Conservation (phyloP, 169 alveolate species). For the Toxoplasma gondii region DNA sequence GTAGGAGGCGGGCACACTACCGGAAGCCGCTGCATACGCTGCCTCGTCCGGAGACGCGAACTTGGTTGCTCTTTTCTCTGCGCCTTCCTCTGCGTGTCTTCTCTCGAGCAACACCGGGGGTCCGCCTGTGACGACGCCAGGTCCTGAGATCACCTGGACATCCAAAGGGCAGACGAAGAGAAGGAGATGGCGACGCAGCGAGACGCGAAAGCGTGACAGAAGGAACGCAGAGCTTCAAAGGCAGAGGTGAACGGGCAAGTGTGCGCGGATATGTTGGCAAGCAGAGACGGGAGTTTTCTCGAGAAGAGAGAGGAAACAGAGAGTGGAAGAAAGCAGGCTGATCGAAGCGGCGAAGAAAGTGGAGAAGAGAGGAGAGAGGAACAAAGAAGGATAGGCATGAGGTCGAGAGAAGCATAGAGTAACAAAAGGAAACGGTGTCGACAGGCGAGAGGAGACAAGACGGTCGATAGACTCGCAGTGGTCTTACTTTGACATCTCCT, state of each 20-base stretch:
- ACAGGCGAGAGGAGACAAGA: neutral
- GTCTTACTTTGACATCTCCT: neutral
- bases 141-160: conserved; percentile 24
- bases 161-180: neutral
- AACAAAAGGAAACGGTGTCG: too few species aligned
- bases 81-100: neutral
- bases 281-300: neutral
- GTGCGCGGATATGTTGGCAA: neutral
- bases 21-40: conserved; percentile 6
- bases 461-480: neutral
- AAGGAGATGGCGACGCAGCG: neutral
- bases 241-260: too few species aligned
- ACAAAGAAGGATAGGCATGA: too few species aligned
- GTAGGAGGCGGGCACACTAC: neutral
- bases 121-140: conserved; percentile 56
- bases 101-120: conserved; percentile 37
- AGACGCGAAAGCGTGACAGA: neutral
- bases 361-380: neutral
- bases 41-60: conserved; percentile 1
- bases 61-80: neutral
- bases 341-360: neutral
- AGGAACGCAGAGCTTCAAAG: neutral
- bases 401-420: too few species aligned
- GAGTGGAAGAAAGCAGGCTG: neutral
- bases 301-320: neutral